A percentile compares a stretch with the other conserved stretches of the same genome.
Conservation (phyloP, 345 rosid species). For the Crucihimalaya himalaica region DNA sequence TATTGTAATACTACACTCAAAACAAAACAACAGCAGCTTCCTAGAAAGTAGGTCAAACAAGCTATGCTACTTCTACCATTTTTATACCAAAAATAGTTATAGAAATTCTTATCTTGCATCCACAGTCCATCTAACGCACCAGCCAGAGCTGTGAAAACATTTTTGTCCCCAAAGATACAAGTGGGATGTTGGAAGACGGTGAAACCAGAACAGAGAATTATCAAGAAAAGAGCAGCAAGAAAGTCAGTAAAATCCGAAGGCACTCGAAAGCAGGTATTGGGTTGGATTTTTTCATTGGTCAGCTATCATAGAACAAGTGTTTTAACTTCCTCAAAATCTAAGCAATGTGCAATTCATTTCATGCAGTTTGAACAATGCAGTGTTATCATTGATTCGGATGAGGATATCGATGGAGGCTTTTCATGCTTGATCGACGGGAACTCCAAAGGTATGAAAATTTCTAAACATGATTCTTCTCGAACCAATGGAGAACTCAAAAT, state of each 20-base stretch:
- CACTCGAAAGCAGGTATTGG: slow-evolving; percentile 44
- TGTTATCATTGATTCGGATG: slow-evolving; percentile 69
- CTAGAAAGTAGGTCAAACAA: slow-evolving; percentile 49
- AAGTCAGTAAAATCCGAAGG: slow-evolving; percentile 43
- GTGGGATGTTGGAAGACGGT: slow-evolving; percentile 67
- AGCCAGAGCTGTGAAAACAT: slow-evolving; percentile 34
- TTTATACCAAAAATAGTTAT: not conserved
- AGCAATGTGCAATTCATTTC: slow-evolving; percentile 3
- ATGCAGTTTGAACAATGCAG: slow-evolving; percentile 53
- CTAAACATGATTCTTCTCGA: not conserved
- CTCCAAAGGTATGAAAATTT: slow-evolving; percentile 52
- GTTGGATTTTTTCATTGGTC: slow-evolving; percentile 1
- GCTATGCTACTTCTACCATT: slow-evolving; percentile 13
- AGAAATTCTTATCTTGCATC: slow-evolving; percentile 24
- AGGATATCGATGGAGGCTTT: slow-evolving; percentile 73
- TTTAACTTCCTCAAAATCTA: not conserved
- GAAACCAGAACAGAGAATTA: slow-evolving; percentile 40
- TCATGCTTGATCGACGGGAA: slow-evolving; percentile 64
- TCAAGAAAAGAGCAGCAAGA: slow-evolving; percentile 24
- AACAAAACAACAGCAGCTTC: slow-evolving; percentile 41
- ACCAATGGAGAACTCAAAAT: slow-evolving; percentile 10
- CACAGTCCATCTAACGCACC: slow-evolving; percentile 49
- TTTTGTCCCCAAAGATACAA: slow-evolving; percentile 47
- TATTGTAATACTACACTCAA: slow-evolving; percentile 33
- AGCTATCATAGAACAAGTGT: not conserved